phyloP scores from a whole-genome alignment of 441 rosid genomes.

The Erodium trifolium region DNA sequence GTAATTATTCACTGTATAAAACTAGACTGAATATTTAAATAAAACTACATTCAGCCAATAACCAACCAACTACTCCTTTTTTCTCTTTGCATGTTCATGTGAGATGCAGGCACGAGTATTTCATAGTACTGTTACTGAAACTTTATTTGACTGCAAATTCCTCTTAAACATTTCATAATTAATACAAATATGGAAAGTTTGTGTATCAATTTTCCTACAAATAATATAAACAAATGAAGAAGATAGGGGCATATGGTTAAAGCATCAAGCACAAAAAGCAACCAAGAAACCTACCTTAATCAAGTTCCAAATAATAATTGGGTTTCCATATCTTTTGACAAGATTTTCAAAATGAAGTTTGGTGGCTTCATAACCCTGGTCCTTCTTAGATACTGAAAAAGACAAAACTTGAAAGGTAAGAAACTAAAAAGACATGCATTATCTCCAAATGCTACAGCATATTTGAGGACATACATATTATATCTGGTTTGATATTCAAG shows the following conservation, averaged over 20 bases:
- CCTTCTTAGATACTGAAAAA: constrained; percentile 72
- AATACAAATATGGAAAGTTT: neutral
- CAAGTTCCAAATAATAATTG: constrained; percentile 85
- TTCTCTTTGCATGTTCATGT: neutral
- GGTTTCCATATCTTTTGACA: constrained; percentile 87
- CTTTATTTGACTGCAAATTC: neutral
- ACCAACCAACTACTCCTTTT: neutral
- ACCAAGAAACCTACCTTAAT: constrained; percentile 53
- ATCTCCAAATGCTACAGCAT: constrained; percentile 15
- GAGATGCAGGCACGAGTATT: neutral
- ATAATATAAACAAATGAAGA: neutral
- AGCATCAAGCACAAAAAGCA: constrained; percentile 1
- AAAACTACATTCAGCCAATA: neutral
- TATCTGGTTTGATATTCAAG: constrained; percentile 95
- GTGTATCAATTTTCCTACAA: neutral
- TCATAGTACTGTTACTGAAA: neutral
- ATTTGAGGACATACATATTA: constrained; percentile 47
- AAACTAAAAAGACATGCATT: neutral
- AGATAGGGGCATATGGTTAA: neutral
- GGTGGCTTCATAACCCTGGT: constrained; percentile 86
- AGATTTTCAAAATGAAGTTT: constrained; percentile 93
- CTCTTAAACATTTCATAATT: neutral
- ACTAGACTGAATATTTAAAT: neutral
- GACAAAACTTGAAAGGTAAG: constrained; percentile 6
- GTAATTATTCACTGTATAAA: neutral